A percentile compares a stretch with the other conserved stretches of the same genome.
phyloP scores from a whole-genome alignment of 1,284 basidiomycete genomes.

The Pseudozyma pruni region DNA sequence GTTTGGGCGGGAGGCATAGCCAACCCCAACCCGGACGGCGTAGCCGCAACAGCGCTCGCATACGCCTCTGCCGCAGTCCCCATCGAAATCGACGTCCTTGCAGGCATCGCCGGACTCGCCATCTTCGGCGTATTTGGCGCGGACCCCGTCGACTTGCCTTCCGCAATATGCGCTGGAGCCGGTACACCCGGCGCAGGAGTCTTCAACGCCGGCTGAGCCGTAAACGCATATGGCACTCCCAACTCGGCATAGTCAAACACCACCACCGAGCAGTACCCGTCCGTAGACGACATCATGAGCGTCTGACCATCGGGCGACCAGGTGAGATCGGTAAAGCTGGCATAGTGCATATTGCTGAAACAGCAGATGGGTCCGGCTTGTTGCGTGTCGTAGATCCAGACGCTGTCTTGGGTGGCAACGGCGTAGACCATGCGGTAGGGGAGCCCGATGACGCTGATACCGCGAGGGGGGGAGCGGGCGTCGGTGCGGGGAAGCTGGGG shows the following conservation, averaged over 20 bases:
- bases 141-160: constrained; percentile 25
- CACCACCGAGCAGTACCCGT: constrained; percentile 96
- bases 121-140: constrained; percentile 36
- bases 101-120: constrained; percentile 24
- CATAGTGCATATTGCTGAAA: constrained; percentile 94
- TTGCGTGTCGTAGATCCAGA: constrained; percentile 96
- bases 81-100: constrained; percentile 14
- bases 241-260: constrained; percentile 84
- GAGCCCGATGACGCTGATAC: constrained; percentile 79
- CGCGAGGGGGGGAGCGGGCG: constrained; percentile 35
- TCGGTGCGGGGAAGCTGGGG: constrained; percentile 12
- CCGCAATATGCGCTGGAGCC: constrained; percentile 29
- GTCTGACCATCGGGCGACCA: constrained; percentile 97
- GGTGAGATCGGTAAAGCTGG: constrained; percentile 94
- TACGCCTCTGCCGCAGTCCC: constrained; percentile 39
- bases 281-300: constrained; percentile 88
- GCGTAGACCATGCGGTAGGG: constrained; percentile 96
- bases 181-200: constrained; percentile 29
- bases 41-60: constrained; percentile 20
- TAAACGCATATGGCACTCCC: constrained; percentile 72
- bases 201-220: constrained; percentile 53
- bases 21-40: constrained; percentile 55
- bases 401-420: constrained; percentile 94
- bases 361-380: constrained; percentile 91
- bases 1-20: constrained; percentile 26